Conservation (phyloP, 805 yeast species). For the Brettanomyces sp. region DNA sequence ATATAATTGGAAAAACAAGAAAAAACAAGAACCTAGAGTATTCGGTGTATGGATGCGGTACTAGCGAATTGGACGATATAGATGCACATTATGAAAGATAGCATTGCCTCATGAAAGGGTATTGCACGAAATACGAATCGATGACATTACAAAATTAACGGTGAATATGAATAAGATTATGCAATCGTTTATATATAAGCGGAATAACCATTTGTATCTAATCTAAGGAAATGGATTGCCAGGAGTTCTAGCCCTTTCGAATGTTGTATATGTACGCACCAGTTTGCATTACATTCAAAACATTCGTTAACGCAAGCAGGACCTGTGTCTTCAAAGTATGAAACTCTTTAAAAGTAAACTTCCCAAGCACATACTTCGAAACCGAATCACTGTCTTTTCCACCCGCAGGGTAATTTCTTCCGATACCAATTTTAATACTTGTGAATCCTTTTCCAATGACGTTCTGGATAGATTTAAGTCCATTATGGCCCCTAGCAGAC, state of each 20-base stretch:
- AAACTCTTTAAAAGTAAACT: constrained; percentile 38
- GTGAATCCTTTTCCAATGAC: constrained; percentile 42
- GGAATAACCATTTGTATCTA: too few species aligned
- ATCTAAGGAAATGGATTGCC: too few species aligned
- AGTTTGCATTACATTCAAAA: constrained; percentile 26
- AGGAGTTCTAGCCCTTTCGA: neutral
- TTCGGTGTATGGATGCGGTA: too few species aligned
- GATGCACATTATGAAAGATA: too few species aligned
- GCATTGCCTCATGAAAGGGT: too few species aligned
- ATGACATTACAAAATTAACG: too few species aligned
- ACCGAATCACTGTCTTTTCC: constrained; percentile 26
- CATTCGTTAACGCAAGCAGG: constrained; percentile 29
- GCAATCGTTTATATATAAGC: too few species aligned
- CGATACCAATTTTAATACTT: constrained; percentile 74
- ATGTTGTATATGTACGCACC: constrained; percentile 7
- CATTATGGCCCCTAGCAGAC: constrained; percentile 78
- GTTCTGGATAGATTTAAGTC: constrained; percentile 50
- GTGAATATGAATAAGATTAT: too few species aligned
- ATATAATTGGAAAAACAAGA: too few species aligned
- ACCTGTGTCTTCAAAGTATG: constrained; percentile 30
- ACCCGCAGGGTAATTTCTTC: constrained; percentile 37
- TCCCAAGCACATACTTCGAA: constrained; percentile 54
- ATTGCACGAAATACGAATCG: too few species aligned
- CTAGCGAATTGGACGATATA: too few species aligned
- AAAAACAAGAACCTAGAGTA: too few species aligned